phyloP scores from a whole-genome alignment of 2,329 filamentous ascomycete species.

The Pyrenochaeta sp. region DNA sequence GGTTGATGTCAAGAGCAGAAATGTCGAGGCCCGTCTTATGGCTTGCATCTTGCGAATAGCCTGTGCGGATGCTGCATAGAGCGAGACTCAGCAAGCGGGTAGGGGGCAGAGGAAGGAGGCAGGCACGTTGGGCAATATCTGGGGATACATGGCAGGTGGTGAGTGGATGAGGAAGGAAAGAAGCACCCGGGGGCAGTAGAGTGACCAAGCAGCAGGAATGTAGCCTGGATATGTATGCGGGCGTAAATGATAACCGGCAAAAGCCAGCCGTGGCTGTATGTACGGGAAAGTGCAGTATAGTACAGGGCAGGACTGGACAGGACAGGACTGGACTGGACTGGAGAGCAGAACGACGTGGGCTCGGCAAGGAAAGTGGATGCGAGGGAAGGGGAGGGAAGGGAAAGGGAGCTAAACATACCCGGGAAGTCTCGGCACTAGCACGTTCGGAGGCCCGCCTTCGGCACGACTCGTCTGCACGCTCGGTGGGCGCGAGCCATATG shows the following conservation, averaged over 20 bases:
- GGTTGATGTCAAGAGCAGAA: constrained; percentile 69
- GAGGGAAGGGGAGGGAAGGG: constrained; percentile 1
- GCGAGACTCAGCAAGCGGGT: constrained; percentile 17
- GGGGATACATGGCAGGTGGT: constrained; percentile 11
- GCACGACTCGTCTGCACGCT: constrained; percentile 58
- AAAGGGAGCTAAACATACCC: constrained; percentile 35
- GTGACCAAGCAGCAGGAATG: constrained; percentile 2
- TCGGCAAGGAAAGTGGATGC: not conserved
- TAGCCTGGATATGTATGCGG: constrained; percentile 1
- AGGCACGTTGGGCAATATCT: not conserved
- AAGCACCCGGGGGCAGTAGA: not conserved
- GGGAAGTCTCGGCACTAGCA: constrained; percentile 47
- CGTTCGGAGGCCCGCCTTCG: constrained; percentile 47
- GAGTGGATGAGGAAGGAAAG: constrained; percentile 3
- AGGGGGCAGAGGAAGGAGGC: not conserved
- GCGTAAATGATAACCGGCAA: constrained; percentile 1
- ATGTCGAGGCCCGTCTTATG: constrained; percentile 72
- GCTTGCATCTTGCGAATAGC: constrained; percentile 63
- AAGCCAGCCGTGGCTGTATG: not conserved
- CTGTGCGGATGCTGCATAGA: constrained; percentile 51
- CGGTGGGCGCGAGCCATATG: constrained; percentile 62
- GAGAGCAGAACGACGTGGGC: too few relatives aligned
- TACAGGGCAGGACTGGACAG: too few relatives aligned
- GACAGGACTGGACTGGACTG: too few relatives aligned
- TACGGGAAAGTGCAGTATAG: too few relatives aligned